These are phyloP conservation scores for Ramichloridium luteum DNA, from an alignment of 2,329 filamentous ascomycete genomes.

Conservation along the genomic window DNA sequence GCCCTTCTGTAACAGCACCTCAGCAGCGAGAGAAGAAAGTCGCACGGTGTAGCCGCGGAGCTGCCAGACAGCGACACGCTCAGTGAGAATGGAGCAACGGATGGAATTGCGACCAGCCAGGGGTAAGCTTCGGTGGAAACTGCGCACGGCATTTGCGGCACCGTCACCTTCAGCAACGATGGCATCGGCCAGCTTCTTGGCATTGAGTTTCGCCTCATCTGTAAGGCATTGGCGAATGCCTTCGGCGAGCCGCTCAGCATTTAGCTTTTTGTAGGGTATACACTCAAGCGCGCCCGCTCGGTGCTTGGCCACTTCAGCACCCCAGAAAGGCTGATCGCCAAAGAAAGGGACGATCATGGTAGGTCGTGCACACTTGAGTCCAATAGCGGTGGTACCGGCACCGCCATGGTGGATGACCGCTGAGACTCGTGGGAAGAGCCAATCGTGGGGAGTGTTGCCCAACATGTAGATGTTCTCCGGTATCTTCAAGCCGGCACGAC, in stretches of 20 bases:
- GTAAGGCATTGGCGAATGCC: slow-evolving; percentile 58
- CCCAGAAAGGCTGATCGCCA: slow-evolving; percentile 71
- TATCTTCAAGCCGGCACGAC: slow-evolving; percentile 42
- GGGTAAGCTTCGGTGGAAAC: slow-evolving; percentile 51
- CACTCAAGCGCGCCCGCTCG: slow-evolving; percentile 52
- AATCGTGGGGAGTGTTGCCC: slow-evolving; percentile 64
- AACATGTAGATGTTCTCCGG: slow-evolving; percentile 57
- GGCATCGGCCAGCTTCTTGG: slow-evolving; percentile 45
- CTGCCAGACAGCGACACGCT: slow-evolving; percentile 54
- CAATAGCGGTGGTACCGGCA: slow-evolving; percentile 63
- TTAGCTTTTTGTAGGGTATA: slow-evolving; percentile 56
- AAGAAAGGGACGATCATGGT: slow-evolving; percentile 73
- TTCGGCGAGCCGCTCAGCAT: slow-evolving; percentile 51
- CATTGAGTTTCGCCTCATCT: slow-evolving; percentile 46
- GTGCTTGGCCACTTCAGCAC: slow-evolving; percentile 51
- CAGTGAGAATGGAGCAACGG: slow-evolving; percentile 53
- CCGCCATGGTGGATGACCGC: slow-evolving; percentile 67
- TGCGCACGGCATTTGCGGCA: slow-evolving; percentile 54
- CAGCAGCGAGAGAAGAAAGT: slow-evolving; percentile 52
- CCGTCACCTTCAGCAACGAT: slow-evolving; percentile 58
- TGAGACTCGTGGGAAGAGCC: slow-evolving; percentile 56
- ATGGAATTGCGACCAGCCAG: slow-evolving; percentile 38
- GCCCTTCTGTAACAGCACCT: slow-evolving; percentile 50
- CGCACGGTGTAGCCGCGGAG: slow-evolving; percentile 49
- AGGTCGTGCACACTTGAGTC: slow-evolving; percentile 57